phyloP scores from a whole-genome alignment of 148 eudicot genomes.

The Dianthus caryophyllus region DNA sequence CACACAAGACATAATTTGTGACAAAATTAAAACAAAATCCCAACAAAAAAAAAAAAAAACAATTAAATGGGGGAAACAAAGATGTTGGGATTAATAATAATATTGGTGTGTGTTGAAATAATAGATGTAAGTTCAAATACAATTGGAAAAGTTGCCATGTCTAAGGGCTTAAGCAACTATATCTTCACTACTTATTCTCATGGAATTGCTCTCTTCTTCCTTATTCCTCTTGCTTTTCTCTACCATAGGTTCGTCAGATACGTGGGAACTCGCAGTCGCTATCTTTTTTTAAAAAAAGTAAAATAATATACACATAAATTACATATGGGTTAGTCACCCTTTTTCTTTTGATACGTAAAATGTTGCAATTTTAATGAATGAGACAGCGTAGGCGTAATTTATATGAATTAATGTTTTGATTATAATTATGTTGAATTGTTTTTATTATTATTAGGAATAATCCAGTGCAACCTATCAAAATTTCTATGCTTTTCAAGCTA shows the following conservation, averaged over 20 bases:
- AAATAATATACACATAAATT: too few species aligned
- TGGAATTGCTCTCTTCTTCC: conserved; percentile 23
- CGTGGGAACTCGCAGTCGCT: too few species aligned
- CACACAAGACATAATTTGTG: too few species aligned
- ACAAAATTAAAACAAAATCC: too few species aligned
- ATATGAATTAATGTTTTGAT: neutral
- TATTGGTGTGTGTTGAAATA: conserved; percentile 23
- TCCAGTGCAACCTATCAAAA: conserved; percentile 17
- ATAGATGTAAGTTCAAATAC: conserved; percentile 31
- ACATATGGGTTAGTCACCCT: too few species aligned
- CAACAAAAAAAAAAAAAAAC: neutral
- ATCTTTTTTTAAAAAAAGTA: neutral
- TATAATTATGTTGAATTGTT: too few species aligned
- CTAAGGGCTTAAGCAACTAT: conserved; percentile 40
- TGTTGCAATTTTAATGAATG: too few species aligned
- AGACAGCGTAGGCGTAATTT: too few species aligned
- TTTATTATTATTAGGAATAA: conserved; percentile 15
- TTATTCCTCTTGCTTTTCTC: conserved; percentile 20
- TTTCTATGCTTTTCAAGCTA: conserved; percentile 12
- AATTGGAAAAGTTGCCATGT: conserved; percentile 40
- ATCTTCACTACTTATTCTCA: conserved; percentile 35
- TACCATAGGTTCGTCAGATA: conserved; percentile 19
- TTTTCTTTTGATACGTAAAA: too few species aligned
- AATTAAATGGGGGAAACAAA: conserved; percentile 25
- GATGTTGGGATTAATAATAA: conserved; percentile 15